These are phyloP conservation scores for Letharia lupina DNA, from an alignment of 495 filamentous ascomycete species.

Conservation along the genomic window DNA sequence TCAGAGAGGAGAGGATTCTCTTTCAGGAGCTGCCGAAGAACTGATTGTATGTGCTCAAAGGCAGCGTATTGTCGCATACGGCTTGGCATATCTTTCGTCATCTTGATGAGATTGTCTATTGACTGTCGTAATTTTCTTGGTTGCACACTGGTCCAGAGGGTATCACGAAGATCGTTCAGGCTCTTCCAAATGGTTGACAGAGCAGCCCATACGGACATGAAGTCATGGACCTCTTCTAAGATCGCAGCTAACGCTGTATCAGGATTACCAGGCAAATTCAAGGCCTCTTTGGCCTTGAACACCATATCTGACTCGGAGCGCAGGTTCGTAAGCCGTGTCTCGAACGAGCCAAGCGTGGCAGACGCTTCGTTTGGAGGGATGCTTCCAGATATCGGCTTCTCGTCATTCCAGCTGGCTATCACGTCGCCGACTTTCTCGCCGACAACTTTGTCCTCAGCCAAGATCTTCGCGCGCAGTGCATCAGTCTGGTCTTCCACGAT, in stretches of 20 bases:
- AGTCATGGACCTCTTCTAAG: constrained; percentile 95
- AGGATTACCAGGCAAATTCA: constrained; percentile 72
- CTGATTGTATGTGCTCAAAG: constrained; percentile 92
- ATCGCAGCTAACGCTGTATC: constrained; percentile 72
- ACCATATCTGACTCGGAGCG: constrained; percentile 89
- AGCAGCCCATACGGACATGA: constrained; percentile 94
- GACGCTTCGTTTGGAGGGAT: constrained; percentile 83
- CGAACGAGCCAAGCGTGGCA: constrained; percentile 68
- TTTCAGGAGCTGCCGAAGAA: constrained; percentile 80
- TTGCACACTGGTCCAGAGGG: constrained; percentile 85
- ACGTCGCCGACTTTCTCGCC: constrained; percentile 77
- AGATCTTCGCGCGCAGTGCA: constrained; percentile 88
- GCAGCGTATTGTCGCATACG: constrained; percentile 98
- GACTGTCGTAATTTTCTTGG: constrained; percentile 82
- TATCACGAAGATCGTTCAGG: constrained; percentile 85
- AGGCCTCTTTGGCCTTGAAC: constrained; percentile 87
- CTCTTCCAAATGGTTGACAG: constrained; percentile 95
- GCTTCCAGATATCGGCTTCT: constrained; percentile 92
- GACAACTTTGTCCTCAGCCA: constrained; percentile 86
- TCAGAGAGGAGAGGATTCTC: constrained; percentile 81
- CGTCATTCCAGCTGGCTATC: constrained; percentile 78
- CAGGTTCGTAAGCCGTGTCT: constrained; percentile 68
- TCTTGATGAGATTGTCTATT: constrained; percentile 85
- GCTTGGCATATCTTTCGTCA: constrained; percentile 99
- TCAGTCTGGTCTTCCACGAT: constrained; percentile 94